Evolutionary conservation across 1,284 basidiomycete genomes (phyloP).

Genomic region (Ceratobasidium sp.): DNA sequence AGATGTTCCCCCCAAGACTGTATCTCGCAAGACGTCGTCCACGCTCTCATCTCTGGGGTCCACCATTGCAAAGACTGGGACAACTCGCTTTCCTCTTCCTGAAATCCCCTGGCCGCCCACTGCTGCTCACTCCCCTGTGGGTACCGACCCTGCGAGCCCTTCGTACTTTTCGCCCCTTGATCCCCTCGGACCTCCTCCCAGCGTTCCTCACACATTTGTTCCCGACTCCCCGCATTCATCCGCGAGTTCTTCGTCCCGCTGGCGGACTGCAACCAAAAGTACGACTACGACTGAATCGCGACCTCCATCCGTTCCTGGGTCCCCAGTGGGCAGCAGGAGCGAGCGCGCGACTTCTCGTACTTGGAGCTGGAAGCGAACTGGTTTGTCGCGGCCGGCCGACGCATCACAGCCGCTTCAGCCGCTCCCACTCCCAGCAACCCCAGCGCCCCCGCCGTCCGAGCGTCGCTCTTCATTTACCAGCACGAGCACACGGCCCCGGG

Average conservation of each 20-base stretch:
- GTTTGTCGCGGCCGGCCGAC: slow-evolving; percentile 27
- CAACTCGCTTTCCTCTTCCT: slow-evolving; percentile 38
- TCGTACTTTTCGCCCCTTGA: slow-evolving; percentile 34
- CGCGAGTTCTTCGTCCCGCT: slow-evolving; percentile 26
- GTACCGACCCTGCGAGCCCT: slow-evolving; percentile 2
- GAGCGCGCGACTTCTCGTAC: slow-evolving; percentile 32
- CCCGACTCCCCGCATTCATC: slow-evolving; percentile 17
- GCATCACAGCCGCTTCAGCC: slow-evolving; percentile 32
- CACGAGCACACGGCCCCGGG: slow-evolving; percentile 28
- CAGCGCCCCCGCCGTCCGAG: slow-evolving; percentile 38
- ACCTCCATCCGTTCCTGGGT: slow-evolving; percentile 11
- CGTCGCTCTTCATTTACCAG: slow-evolving; percentile 42
- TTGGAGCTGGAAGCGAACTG: slow-evolving; percentile 44
- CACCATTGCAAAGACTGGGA: slow-evolving; percentile 39
- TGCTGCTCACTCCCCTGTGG: slow-evolving; percentile 23
- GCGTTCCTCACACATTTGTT: neutral
- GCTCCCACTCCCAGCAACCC: slow-evolving; percentile 33
- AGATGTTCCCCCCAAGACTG: slow-evolving; percentile 11
- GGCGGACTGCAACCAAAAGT: slow-evolving; percentile 39
- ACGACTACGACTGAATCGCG: slow-evolving; percentile 36
- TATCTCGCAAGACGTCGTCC: slow-evolving; percentile 26
- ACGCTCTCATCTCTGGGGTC: slow-evolving; percentile 41
- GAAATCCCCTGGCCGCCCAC: slow-evolving; percentile 43
- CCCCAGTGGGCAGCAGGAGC: slow-evolving; percentile 13
- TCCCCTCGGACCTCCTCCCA: slow-evolving; percentile 34